Conservation (phyloP, 352 stramenopile species). For the Phytophthora kernoviae region DNA sequence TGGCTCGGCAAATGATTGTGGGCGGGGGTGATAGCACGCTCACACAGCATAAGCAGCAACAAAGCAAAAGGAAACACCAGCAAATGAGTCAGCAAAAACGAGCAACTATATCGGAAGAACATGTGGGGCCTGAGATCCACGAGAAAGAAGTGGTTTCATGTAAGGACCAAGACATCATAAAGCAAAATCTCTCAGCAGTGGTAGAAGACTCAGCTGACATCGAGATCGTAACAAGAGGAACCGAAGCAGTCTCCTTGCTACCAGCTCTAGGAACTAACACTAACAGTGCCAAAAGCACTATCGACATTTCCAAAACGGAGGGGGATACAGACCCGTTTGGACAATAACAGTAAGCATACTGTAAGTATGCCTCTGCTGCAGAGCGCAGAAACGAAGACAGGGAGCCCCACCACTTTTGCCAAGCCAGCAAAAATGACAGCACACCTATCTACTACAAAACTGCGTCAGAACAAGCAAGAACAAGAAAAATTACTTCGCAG, state of each 20-base stretch:
- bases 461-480: not conserved
- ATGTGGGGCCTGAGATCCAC: slow-evolving; percentile 43
- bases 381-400: slow-evolving; percentile 13
- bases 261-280: slow-evolving; percentile 15
- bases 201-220: not conserved
- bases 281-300: slow-evolving; percentile 7
- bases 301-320: slow-evolving; percentile 5
- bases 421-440: slow-evolving; percentile 7
- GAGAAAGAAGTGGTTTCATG: slow-evolving; percentile 51
- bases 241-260: slow-evolving; percentile 2
- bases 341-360: slow-evolving; percentile 8
- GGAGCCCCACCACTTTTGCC: not conserved
- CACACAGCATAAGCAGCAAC: slow-evolving; percentile 30
- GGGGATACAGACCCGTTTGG: not conserved
- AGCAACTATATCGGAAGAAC: slow-evolving; percentile 43
- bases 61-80: slow-evolving; percentile 24
- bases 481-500: slow-evolving; percentile 32
- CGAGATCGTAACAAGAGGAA: not conserved
- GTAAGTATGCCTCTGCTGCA: slow-evolving; percentile 24
- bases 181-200: slow-evolving; percentile 1
- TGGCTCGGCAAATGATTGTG: slow-evolving; percentile 49
- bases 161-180: slow-evolving; percentile 11
- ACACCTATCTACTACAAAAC: slow-evolving; percentile 1
- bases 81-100: slow-evolving; percentile 16
- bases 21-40: slow-evolving; percentile 9